A percentile compares a stretch with the other conserved stretches of the same genome.
phyloP scores from a whole-genome alignment of 2,329 filamentous ascomycete genomes.

The Ophiosphaerella narmari region DNA sequence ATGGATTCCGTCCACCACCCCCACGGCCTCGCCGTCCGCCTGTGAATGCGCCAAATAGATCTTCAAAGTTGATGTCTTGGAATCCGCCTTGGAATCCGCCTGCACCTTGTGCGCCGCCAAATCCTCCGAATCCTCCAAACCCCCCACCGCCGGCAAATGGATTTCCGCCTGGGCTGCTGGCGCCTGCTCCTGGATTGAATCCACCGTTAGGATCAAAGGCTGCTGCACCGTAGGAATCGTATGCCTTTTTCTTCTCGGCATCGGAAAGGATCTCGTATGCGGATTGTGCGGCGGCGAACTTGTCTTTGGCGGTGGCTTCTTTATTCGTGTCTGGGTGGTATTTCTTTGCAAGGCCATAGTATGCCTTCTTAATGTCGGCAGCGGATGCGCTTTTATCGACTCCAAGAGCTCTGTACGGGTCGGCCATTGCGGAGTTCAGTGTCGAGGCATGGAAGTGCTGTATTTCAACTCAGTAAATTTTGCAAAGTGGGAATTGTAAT shows the following conservation, averaged over 20 bases:
- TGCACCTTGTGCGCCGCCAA: constrained; percentile 54
- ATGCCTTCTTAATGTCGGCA: constrained; percentile 95
- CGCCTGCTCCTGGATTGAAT: constrained; percentile 75
- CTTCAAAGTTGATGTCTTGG: constrained; percentile 92
- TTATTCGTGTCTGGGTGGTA: constrained; percentile 99
- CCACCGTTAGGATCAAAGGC: constrained; percentile 69
- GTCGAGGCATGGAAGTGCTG: constrained; percentile 46
- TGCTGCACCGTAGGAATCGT: constrained; percentile 87
- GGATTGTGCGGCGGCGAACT: constrained; percentile 88
- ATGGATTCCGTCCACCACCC: constrained; percentile 66
- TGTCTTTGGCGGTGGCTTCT: constrained; percentile 89
- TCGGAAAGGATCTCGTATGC: constrained; percentile 95
- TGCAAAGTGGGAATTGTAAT: background rate
- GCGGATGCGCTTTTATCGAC: constrained; percentile 80
- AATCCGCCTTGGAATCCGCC: constrained; percentile 74
- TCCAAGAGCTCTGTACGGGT: constrained; percentile 87
- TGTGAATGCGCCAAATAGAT: constrained; percentile 87
- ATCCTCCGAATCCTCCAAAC: constrained; percentile 49
- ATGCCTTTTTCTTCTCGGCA: constrained; percentile 88
- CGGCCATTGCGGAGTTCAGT: constrained; percentile 68
- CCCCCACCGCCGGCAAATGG: constrained; percentile 62
- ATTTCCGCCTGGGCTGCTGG: constrained; percentile 65
- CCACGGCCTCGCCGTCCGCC: constrained; percentile 58
- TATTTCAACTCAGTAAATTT: background rate
- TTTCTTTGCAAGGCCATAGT: constrained; percentile 97